A percentile compares a stretch with the other conserved stretches of the same genome.
Evolutionary conservation across 2,329 filamentous ascomycete genomes (phyloP).

Genomic region (Colletotrichum sp.): DNA sequence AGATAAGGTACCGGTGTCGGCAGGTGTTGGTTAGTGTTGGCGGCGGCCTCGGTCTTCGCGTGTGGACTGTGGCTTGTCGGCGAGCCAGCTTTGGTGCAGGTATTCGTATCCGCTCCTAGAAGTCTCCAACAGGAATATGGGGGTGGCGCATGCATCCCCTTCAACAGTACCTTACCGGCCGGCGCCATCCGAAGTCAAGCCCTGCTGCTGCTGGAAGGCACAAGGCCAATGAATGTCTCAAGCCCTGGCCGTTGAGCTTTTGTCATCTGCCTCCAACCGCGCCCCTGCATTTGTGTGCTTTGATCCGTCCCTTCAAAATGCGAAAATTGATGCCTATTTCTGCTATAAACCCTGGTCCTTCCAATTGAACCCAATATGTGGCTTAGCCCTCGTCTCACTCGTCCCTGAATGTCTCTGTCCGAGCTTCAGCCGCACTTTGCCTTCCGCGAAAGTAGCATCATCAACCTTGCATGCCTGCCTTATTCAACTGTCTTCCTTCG

Average conservation of each 20-base stretch:
- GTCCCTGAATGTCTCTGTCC: not conserved
- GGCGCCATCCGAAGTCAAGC: slow-evolving; percentile 4
- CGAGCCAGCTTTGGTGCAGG: not conserved
- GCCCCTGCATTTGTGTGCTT: not conserved
- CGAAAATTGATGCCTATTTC: not conserved
- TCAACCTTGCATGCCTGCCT: not conserved
- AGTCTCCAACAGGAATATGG: not conserved
- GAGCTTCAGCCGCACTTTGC: not conserved
- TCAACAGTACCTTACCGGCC: not conserved
- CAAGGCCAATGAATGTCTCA: not conserved
- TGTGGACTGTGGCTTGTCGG: not conserved
- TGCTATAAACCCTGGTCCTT: not conserved
- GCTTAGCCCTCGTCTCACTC: not conserved
- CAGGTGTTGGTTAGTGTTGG: not conserved
- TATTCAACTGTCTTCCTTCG: not conserved
- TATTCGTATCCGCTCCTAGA: not conserved
- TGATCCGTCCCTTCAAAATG: not conserved
- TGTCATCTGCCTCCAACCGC: not conserved
- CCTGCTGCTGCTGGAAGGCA: not conserved
- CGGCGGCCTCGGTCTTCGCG: not conserved
- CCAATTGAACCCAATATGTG: not conserved
- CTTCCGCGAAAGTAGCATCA: not conserved
- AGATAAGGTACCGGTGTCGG: not conserved
- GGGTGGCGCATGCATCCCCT: not conserved
- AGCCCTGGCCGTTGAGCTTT: not conserved